These are phyloP conservation scores for Psidium friedrichsthalianum DNA, from an alignment of 345 rosid species.

Conservation along the genomic window DNA sequence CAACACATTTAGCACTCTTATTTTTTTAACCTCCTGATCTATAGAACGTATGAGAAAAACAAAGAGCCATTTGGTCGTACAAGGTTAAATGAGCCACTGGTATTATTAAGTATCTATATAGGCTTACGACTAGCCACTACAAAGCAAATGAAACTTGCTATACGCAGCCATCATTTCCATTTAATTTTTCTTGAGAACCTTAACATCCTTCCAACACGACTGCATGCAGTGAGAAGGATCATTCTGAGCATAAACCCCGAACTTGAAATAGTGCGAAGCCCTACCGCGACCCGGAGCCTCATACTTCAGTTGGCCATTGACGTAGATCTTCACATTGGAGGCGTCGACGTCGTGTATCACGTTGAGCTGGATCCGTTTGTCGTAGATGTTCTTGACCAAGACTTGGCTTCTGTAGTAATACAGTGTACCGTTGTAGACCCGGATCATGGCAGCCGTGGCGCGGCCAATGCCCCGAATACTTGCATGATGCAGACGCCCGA, in stretches of 20 bases:
- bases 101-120: too few species aligned
- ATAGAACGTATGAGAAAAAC: too few species aligned
- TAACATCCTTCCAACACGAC: constrained; percentile 21
- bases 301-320: constrained; percentile 6
- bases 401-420: constrained; percentile 10
- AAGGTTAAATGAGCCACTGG: too few species aligned
- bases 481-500: constrained; percentile 23
- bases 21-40: too few species aligned
- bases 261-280: constrained; percentile 15
- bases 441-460: constrained; percentile 12
- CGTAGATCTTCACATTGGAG: constrained; percentile 6
- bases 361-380: constrained; percentile 18
- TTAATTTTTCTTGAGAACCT: not conserved
- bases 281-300: constrained; percentile 9
- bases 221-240: constrained; percentile 11
- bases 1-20: too few species aligned
- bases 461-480: constrained; percentile 13
- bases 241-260: constrained; percentile 19
- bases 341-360: constrained; percentile 23
- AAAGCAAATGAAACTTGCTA: too few species aligned
- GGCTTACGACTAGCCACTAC: too few species aligned
- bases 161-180: too few species aligned
- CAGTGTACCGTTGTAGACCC: constrained; percentile 18
- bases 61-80: too few species aligned
- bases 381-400: constrained; percentile 1